Base-by-base conservation (phyloP, 768 basidiomycete genomes). In the Terana coerulea region DNA sequence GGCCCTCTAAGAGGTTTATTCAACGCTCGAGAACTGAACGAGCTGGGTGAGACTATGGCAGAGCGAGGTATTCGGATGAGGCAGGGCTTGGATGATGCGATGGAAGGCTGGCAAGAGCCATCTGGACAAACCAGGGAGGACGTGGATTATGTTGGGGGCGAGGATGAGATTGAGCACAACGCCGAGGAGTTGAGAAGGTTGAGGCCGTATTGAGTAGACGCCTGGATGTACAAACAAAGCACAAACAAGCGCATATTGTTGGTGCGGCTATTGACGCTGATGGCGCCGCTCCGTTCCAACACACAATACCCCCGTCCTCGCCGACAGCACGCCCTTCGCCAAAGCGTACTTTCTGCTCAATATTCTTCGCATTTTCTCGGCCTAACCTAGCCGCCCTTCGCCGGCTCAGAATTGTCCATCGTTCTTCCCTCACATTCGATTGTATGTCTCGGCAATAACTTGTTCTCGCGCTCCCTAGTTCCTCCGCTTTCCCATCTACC, bases 31-130 rank as follows among this genome's bases (percentile, higher is more conserved):
- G 89, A 92, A 64, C 70, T 92, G 56, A 74, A 74, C 45, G 72
- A 62, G 19, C 75, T 86, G 47, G 83, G 74, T 42, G 87, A 89
- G 50, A 78, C 78, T 3, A 92, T 92, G 90, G 84, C 75, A 5
- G 90, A 91, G 63, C 70, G 86, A 33, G 84, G 83, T 3, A 59
- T 92, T 21, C 77, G 90, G 40, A 67, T 87, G 63, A 74, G 84
- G 37, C 64, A 68, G 43, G 83, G 78, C 0, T 53, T 91, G 58
- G 86, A 90, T 11, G 83, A 82, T 59, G 69, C 68, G 41, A 37
- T 81, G 34, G 75, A 73, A 19, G 75, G 72, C 8, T 75, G 71
- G 73, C 59, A 59, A 14, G 75, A 73, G 31, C 19, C 39, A 9
- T 15, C 9, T 1, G n/a, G 8, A 12, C 14, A 21, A 14, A n/a